Evolutionary conservation across 2,329 filamentous ascomycete genomes (phyloP), one percentile per base, ranked within the genome.

Genomic region (Fusarium coicis): DNA sequence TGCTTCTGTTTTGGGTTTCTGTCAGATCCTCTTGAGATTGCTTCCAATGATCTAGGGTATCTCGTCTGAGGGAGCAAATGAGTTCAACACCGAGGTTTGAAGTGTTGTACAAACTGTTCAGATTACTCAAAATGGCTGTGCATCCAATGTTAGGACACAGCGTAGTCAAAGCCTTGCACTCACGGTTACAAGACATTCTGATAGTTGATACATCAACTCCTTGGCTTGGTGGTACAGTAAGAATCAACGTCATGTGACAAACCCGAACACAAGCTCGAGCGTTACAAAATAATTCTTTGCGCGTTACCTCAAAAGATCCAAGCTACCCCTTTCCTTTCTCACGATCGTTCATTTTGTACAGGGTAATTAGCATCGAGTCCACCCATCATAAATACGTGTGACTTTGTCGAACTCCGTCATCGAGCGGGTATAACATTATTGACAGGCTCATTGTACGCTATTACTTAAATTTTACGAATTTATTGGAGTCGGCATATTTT

Each of bases 31-130:
- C 23, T n/a, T 37, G 42, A 43, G 16, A 23, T 32, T n/a, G 18
- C 28, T 37, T 7, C 53, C 7, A 32, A 57, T 26, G 16, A 32
- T 69, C 34, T 52, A 58, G 69, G 55, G 58, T 66, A 57, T 14
- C 34, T 43, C 23, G 18, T n/a, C 23, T 12, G 5, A 21, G n/a
- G 2, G 34, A 54, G 34, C 23, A 40, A 36, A 34, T 19, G 4
- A 23, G 19, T 49, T 28, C 30, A 26, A 21, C 11, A 14, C 12
- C 6, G 8, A 18, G 15, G 3, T 28, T 40, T 8, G 16, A 37
- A 1, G 9, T 23, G 21, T 28, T 8, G 43, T 37, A 36, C 30
- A 37, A 49, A n/a, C 2, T 18, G 7, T 28, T 18, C 10, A 23
- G 18, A 47, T 5, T 9, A 18, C 30, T n/a, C 10, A 36, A 23